A percentile compares a stretch with the other conserved stretches of the same genome.
phyloP scores from a whole-genome alignment of 257 asterid genomes.

The Petunia secreta region DNA sequence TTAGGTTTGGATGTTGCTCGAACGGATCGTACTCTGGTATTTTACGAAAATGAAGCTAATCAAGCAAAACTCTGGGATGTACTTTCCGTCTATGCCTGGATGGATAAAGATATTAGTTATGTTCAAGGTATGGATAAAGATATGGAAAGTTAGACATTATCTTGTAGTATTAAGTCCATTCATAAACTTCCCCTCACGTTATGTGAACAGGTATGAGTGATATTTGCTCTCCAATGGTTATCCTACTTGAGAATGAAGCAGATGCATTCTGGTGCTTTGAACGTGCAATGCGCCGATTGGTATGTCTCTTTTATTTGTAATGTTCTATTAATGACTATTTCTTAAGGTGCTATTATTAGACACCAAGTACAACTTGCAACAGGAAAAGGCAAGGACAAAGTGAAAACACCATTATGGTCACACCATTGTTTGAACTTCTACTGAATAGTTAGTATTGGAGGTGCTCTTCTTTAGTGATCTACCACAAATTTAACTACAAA shows the following conservation, averaged over 20 bases:
- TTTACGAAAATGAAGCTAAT: conserved; percentile 79
- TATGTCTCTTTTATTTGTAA: conserved; percentile 40
- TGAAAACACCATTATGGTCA: neutral
- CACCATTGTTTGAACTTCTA: conserved; percentile 16
- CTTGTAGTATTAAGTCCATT: conserved; percentile 33
- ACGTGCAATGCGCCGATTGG: conserved; percentile 94
- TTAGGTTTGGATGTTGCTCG: conserved; percentile 92
- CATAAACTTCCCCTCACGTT: conserved; percentile 29
- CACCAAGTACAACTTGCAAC: neutral
- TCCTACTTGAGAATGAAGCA: conserved; percentile 89
- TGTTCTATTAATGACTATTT: neutral
- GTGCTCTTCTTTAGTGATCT: conserved; percentile 20
- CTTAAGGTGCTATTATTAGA: conserved; percentile 19
- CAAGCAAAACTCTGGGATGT: conserved; percentile 86
- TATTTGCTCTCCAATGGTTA: conserved; percentile 93
- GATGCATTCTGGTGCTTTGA: conserved; percentile 99
- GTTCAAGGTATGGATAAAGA: conserved; percentile 73
- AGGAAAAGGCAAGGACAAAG: conserved; percentile 5
- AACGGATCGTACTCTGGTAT: conserved; percentile 81
- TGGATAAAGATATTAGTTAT: conserved; percentile 91
- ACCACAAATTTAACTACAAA: neutral
- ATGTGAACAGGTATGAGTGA: conserved; percentile 87
- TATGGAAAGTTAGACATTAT: conserved; percentile 26
- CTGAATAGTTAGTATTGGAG: neutral
- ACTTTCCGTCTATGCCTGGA: conserved; percentile 89